Conservation (phyloP, 2,329 filamentous ascomycete species). For the Tolypocladium ovalisporum region DNA sequence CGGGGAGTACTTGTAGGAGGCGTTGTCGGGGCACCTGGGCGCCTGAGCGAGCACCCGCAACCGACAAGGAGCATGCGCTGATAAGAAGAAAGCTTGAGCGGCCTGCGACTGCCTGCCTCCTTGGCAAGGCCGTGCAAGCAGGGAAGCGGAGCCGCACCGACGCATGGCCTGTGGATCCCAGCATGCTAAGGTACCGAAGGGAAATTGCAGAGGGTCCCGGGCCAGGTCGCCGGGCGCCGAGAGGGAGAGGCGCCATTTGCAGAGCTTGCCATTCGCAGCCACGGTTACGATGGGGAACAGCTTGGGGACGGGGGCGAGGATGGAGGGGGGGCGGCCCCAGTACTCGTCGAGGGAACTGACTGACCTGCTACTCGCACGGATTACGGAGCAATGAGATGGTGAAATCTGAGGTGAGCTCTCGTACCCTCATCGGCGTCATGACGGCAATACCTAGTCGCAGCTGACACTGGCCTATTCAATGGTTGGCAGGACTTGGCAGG, state of each 20-base stretch:
- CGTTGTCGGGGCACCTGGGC: background rate
- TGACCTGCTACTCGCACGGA: background rate
- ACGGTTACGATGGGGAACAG: background rate
- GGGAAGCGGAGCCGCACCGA: background rate
- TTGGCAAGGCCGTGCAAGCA: background rate
- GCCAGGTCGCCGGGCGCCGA: background rate
- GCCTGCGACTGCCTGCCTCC: background rate
- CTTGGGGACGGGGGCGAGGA: background rate
- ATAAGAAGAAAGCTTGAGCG: background rate
- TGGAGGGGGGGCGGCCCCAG: background rate
- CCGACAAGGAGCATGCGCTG: too few species aligned
- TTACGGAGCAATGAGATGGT: background rate
- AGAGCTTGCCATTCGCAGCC: background rate
- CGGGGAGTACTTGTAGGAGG: background rate
- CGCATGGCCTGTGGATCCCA: background rate
- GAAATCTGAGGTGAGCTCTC: background rate
- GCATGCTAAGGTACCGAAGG: constrained; percentile 2
- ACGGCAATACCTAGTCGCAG: too few species aligned
- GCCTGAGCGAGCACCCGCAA: background rate
- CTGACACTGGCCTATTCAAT: background rate
- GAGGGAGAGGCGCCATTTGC: background rate
- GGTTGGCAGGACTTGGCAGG: background rate
- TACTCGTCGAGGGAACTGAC: too few species aligned
- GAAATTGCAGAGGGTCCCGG: constrained; percentile 9
- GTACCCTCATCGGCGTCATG: background rate